phyloP scores from a whole-genome alignment of 108 stramenopile genomes.

The Cyclostephanos tholiformis region DNA sequence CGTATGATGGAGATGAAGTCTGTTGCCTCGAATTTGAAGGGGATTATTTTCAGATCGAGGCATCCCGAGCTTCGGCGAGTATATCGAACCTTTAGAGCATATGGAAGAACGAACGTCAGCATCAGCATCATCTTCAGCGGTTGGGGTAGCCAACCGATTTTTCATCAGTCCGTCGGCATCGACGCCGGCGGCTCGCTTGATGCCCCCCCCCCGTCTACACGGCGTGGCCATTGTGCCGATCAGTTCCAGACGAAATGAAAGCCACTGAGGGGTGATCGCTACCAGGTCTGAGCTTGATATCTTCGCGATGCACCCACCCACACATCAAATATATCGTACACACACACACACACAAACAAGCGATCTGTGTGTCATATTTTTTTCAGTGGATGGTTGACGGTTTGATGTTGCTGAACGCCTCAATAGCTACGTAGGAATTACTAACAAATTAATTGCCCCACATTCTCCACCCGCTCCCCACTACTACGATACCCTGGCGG shows the following conservation, averaged over 20 bases:
- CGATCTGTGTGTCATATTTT: too few species aligned
- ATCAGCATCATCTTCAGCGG: neutral
- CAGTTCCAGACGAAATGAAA: neutral
- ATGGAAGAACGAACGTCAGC: neutral
- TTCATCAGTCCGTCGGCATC: neutral
- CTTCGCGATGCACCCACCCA: neutral
- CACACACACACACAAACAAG: too few species aligned
- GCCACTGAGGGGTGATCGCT: too few species aligned
- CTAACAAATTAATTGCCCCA: too few species aligned
- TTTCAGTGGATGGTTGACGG: too few species aligned
- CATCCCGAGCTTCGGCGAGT: neutral
- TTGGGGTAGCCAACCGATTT: neutral
- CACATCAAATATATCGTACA: neutral
- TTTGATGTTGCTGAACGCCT: too few species aligned
- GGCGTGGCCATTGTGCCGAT: conserved; percentile 3
- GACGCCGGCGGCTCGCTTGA: neutral
- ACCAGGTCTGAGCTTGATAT: neutral
- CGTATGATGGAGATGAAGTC: neutral
- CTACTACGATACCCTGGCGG: too few species aligned
- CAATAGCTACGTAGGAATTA: too few species aligned
- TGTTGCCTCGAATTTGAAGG: neutral
- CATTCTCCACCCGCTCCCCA: too few species aligned
- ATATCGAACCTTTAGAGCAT: neutral
- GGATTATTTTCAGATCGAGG: neutral
- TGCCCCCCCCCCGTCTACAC: conserved; percentile 13